phyloP scores from a whole-genome alignment of 106 monocot species.

The Acorus gramineus region DNA sequence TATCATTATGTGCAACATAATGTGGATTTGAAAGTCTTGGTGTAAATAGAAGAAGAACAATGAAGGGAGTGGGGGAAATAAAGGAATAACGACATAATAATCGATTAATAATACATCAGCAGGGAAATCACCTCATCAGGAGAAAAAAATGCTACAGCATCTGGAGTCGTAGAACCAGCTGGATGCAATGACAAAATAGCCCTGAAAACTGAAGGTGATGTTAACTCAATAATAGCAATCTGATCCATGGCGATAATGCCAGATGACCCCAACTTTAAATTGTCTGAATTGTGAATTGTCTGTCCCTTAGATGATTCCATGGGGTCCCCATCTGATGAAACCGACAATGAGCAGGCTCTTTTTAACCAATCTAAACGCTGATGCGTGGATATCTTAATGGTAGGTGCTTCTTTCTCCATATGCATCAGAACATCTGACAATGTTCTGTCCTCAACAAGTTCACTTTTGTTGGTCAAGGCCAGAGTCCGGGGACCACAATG shows the following conservation, averaged over 20 bases:
- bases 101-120: background rate
- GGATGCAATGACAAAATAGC: conserved; percentile 89
- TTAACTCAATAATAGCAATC: conserved; percentile 65
- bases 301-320: conserved; percentile 33
- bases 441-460: conserved; percentile 24
- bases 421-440: conserved; percentile 52
- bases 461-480: conserved; percentile 9
- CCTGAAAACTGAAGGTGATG: conserved; percentile 67
- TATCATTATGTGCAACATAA: too few relatives aligned
- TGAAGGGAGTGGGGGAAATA: background rate
- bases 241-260: conserved; percentile 34
- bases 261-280: conserved; percentile 17
- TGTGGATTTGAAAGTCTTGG: too few relatives aligned
- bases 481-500: conserved; percentile 20
- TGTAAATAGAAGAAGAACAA: too few relatives aligned
- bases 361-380: conserved; percentile 79
- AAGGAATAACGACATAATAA: background rate
- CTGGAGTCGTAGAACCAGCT: conserved; percentile 73
- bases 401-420: conserved; percentile 36
- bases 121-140: conserved; percentile 62
- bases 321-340: conserved; percentile 17
- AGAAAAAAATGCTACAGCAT: conserved; percentile 89
- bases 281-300: conserved; percentile 16
- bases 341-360: conserved; percentile 51
- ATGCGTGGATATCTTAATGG: conserved; percentile 51